Percentiles rank a stretch among this genome's conserved stretches.
These are phyloP conservation scores for Penicillium nordicum DNA, from an alignment of 2,329 filamentous ascomycete genomes.

Conservation along the genomic window DNA sequence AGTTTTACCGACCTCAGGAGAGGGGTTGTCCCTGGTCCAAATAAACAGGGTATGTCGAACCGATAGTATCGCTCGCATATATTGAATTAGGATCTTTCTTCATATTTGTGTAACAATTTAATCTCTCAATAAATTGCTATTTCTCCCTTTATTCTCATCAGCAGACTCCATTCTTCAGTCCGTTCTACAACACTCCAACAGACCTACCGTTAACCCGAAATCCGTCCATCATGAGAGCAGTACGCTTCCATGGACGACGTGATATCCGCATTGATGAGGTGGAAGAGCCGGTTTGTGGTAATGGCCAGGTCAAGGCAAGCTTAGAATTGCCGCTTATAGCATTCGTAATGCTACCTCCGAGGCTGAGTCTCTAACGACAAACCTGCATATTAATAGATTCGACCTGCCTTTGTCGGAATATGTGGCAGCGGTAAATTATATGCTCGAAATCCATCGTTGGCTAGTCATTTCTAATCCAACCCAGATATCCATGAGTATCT, in stretches of 20 bases:
- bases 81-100: not conserved
- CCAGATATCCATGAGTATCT: constrained; percentile 54
- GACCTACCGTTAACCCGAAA: not conserved
- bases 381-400: constrained; percentile 16
- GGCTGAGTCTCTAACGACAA: not conserved
- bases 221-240: constrained; percentile 30
- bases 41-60: not conserved
- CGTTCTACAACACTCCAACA: not conserved
- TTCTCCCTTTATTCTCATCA: not conserved
- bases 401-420: constrained; percentile 36
- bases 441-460: not conserved
- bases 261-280: constrained; percentile 38
- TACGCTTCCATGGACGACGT: constrained; percentile 35
- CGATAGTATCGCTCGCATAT: not conserved
- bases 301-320: constrained; percentile 49
- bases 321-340: constrained; percentile 10
- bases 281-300: constrained; percentile 39
- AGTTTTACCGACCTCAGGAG: not conserved
- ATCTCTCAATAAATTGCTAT: not conserved
- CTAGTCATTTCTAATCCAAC: not conserved
- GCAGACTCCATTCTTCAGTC: not conserved
- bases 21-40: not conserved
- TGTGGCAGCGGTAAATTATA: constrained; percentile 29
- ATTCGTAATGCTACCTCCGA: not conserved
- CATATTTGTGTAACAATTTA: not conserved